Base-by-base conservation (phyloP, 2,329 filamentous ascomycete species). In the Aspergillus persii region DNA sequence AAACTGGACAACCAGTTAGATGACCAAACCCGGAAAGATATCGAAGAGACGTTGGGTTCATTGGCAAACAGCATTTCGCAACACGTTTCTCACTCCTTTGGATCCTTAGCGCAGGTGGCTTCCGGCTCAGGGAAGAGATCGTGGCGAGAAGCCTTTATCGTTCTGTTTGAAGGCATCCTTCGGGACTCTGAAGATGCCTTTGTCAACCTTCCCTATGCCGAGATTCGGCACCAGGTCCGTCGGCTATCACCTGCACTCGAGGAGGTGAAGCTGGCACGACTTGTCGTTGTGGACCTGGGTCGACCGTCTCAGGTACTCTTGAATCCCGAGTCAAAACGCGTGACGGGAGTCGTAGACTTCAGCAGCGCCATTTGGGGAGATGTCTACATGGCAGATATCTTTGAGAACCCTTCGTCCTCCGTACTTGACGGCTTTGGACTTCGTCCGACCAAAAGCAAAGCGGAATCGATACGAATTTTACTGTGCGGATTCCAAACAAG, bases 151-250 rank as follows among this genome's bases (percentile, higher is more conserved):
- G 80, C 80, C 11, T 87, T 86, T 63, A 71, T 79, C 27, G 65
- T 69, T 5, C 75, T 86, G 44, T 72, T 86, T 23, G 84, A 86
- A 67, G 73, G 77, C 9, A 72, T 80, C 8, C 72, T 87, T 27
- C 81, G 82, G 15, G 84, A 86, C 64, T 82, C 79, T 15, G 84
- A 87, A 67, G 84, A 86, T 59, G 81, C 83, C 70, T 79, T 85
- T 11, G 78, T 87, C 63, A 82, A 79, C 58, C 68, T 86, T 6
- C 84, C 84, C 0, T 86, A 86, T 64, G 77, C 80, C 8, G 78
- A 80, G 55, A 81, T 86, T 58, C 79, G 84, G 36, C 76, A 80
- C 58, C 77, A 81, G 55, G 60, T 83, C n/a, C 70, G 66, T 50
- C 76, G 76, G 31, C 74, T 83, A 39, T 74, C 76, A 1, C 67